Evolutionary conservation across 768 basidiomycete species (phyloP).

Genomic region (Daedaleopsis nitida): DNA sequence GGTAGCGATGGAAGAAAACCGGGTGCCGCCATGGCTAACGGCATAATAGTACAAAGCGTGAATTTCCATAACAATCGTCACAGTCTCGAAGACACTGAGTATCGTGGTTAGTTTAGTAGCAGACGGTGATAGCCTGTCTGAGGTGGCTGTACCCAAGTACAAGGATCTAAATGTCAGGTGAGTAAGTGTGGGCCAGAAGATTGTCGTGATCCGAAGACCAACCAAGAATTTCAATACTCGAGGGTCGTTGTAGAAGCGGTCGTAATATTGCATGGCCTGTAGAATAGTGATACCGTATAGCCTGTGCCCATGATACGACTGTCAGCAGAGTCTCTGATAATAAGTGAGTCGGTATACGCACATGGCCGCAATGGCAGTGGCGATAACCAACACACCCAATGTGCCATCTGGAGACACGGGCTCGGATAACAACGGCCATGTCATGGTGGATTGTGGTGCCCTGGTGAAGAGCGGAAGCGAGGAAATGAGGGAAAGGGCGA

Average conservation of each 20-base stretch:
- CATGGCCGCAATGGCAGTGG: slow-evolving; percentile 9
- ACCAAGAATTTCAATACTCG: slow-evolving; percentile 12
- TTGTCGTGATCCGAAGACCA: neutral
- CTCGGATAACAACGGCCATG: slow-evolving; percentile 13
- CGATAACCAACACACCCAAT: slow-evolving; percentile 12
- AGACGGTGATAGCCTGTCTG: neutral
- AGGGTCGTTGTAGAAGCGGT: slow-evolving; percentile 11
- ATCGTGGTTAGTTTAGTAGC: neutral
- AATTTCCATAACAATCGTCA: slow-evolving; percentile 9
- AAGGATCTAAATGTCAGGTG: neutral
- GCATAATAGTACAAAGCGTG: slow-evolving; percentile 13
- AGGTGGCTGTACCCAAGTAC: slow-evolving; percentile 3
- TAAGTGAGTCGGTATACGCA: neutral
- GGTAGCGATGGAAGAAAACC: slow-evolving; percentile 5
- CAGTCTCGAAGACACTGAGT: slow-evolving; percentile 9
- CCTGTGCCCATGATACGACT: neutral
- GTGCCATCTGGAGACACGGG: slow-evolving; percentile 12
- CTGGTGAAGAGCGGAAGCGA: neutral
- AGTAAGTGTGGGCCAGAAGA: neutral
- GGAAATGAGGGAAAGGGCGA: neutral
- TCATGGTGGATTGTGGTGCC: neutral
- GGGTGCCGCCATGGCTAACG: slow-evolving; percentile 3
- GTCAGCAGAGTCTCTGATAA: neutral
- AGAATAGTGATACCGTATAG: slow-evolving; percentile 21
- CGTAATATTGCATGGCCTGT: slow-evolving; percentile 17